A percentile compares a stretch with the other conserved stretches of the same genome.
Conservation (phyloP, 164 flowering plant genomes). For the Litsea cubeba region DNA sequence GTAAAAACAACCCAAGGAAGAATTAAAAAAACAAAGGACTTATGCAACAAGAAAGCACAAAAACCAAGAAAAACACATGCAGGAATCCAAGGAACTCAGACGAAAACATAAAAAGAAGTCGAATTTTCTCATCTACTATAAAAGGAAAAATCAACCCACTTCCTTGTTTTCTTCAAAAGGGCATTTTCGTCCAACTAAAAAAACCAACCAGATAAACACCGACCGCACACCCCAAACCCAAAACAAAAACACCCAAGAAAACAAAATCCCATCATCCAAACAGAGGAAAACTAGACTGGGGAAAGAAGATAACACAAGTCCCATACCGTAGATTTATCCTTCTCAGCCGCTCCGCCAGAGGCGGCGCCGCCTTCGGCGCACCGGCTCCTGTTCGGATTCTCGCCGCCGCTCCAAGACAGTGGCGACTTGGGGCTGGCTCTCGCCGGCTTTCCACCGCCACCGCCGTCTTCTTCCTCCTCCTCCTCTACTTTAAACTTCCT, state of each 20-base stretch:
- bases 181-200: background rate
- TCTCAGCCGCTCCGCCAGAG: background rate
- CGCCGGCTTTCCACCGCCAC: conserved; percentile 2
- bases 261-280: background rate
- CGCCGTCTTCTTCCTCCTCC: conserved; percentile 14
- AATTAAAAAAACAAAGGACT: no score
- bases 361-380: conserved; percentile 29
- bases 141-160: background rate
- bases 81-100: no score
- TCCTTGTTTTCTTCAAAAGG: background rate
- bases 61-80: no score
- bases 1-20: no score
- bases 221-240: no score
- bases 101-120: no score
- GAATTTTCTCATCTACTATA: no score
- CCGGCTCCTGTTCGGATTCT: conserved; percentile 8
- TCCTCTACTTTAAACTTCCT: conserved; percentile 14
- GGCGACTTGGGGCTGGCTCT: conserved; percentile 61
- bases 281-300: background rate
- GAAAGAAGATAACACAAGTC: background rate
- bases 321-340: conserved; percentile 51
- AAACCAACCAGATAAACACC: no score
- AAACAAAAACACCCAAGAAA: no score
- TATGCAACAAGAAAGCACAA: no score
- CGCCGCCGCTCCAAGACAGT: conserved; percentile 60